A percentile compares a stretch with the other conserved stretches of the same genome.
phyloP scores from a whole-genome alignment of 2,329 filamentous ascomycete genomes.

The Ophiosphaerella herpotricha region DNA sequence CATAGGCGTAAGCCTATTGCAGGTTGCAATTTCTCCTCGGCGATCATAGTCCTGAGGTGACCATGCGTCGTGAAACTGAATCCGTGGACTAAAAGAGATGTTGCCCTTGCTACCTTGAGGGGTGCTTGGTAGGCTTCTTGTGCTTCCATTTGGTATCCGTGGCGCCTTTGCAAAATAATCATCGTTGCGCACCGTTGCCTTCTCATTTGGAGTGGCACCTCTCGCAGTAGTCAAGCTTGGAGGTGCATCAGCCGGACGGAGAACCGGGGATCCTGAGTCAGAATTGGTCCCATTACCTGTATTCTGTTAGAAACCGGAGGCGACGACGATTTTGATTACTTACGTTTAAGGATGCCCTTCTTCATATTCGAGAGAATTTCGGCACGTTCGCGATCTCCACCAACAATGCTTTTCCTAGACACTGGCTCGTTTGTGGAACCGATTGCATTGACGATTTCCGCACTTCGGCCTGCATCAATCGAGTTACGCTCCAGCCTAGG shows the following conservation, averaged over 20 bases:
- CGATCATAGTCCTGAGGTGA: constrained; percentile 94
- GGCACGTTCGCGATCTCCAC: constrained; percentile 85
- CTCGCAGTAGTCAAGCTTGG: constrained; percentile 74
- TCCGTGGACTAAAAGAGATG: constrained; percentile 83
- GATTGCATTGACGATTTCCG: constrained; percentile 49
- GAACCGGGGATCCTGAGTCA: constrained; percentile 70
- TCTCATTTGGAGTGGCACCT: constrained; percentile 79
- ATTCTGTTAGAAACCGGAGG: constrained; percentile 13
- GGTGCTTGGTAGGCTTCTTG: constrained; percentile 79
- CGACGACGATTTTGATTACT: constrained; percentile 28
- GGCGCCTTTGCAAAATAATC: constrained; percentile 87
- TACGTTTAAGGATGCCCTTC: constrained; percentile 95
- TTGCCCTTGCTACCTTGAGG: constrained; percentile 67
- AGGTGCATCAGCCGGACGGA: constrained; percentile 64
- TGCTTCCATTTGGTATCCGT: constrained; percentile 70
- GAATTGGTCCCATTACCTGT: constrained; percentile 59
- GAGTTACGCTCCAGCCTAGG: constrained; percentile 84
- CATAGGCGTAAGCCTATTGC: constrained; percentile 95
- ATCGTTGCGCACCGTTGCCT: constrained; percentile 57
- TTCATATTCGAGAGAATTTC: constrained; percentile 90
- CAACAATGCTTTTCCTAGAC: constrained; percentile 84
- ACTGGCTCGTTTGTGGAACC: constrained; percentile 50
- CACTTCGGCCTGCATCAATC: constrained; percentile 65
- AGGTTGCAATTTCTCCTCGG: constrained; percentile 93
- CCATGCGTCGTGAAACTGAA: constrained; percentile 97